Percentiles rank a stretch among this genome's conserved stretches.
Evolutionary conservation across 768 basidiomycete genomes (phyloP).

Genomic region (Boletus insuetus): DNA sequence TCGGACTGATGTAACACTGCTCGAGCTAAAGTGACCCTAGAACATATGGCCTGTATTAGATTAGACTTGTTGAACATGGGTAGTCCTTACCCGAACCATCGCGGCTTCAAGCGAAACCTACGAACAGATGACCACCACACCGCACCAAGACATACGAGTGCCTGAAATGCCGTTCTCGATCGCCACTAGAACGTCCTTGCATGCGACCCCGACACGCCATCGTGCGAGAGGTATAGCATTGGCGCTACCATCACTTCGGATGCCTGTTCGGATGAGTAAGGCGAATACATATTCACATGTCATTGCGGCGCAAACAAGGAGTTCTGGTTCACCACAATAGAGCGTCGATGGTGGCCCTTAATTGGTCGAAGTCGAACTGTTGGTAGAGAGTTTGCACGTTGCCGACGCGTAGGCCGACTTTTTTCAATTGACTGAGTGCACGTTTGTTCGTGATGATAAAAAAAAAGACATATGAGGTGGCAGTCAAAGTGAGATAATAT

Average conservation of each 20-base stretch:
- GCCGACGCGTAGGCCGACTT: neutral
- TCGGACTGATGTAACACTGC: neutral
- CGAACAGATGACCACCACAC: neutral
- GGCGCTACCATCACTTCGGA: neutral
- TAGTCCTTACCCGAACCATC: neutral
- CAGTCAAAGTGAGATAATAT: constrained; percentile 19
- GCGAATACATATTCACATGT: neutral
- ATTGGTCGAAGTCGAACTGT: neutral
- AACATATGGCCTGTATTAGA: neutral
- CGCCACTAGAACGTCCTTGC: neutral
- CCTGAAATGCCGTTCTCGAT: neutral
- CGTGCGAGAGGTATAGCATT: neutral
- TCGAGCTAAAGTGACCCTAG: neutral
- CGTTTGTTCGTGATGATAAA: neutral
- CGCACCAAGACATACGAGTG: neutral
- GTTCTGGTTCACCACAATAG: neutral
- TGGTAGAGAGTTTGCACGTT: neutral
- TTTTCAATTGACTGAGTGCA: neutral
- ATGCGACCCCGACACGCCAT: neutral
- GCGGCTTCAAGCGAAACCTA: neutral
- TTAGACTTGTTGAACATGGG: neutral
- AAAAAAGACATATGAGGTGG: neutral
- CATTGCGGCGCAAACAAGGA: neutral
- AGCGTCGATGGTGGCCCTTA: no score
- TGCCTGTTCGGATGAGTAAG: neutral